Conservation (phyloP, 352 stramenopile genomes). For the Phytophthora cactorum region DNA sequence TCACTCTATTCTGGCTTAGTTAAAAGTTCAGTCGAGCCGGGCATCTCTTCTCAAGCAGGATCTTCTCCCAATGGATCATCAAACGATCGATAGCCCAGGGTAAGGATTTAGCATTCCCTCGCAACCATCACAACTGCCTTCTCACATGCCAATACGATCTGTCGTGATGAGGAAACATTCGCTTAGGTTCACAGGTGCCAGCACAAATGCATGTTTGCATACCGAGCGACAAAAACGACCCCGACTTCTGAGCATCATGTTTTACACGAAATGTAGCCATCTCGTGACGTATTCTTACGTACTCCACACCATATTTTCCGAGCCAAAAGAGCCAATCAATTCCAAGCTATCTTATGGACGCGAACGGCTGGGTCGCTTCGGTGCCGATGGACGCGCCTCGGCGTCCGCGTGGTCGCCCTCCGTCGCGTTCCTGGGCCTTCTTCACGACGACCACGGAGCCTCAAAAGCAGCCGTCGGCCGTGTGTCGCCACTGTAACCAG, state of each 20-base stretch:
- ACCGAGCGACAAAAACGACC: background rate
- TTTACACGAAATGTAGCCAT: background rate
- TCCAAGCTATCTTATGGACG: constrained; percentile 1
- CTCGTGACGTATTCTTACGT: background rate
- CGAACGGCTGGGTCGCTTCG: background rate
- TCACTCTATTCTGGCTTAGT: background rate
- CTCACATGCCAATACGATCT: background rate
- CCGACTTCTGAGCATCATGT: background rate
- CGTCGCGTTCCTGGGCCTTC: constrained; percentile 56
- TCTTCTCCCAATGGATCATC: too few relatives aligned
- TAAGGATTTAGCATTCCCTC: background rate
- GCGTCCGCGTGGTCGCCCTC: constrained; percentile 47
- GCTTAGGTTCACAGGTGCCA: background rate
- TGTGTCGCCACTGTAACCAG: constrained; percentile 60
- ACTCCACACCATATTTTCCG: background rate
- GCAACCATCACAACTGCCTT: background rate
- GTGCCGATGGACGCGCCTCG: constrained; percentile 12
- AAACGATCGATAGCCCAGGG: too few relatives aligned
- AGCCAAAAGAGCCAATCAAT: constrained; percentile 1
- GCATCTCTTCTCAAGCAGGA: too few relatives aligned
- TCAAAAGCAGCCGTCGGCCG: constrained; percentile 47
- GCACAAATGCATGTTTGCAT: background rate
- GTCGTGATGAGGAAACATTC: background rate
- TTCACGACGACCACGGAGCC: constrained; percentile 56
- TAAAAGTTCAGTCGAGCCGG: too few relatives aligned